A percentile compares a stretch with the other conserved stretches of the same genome.
phyloP scores from a whole-genome alignment of 306 rosid genomes.

The Vigna angularis region DNA sequence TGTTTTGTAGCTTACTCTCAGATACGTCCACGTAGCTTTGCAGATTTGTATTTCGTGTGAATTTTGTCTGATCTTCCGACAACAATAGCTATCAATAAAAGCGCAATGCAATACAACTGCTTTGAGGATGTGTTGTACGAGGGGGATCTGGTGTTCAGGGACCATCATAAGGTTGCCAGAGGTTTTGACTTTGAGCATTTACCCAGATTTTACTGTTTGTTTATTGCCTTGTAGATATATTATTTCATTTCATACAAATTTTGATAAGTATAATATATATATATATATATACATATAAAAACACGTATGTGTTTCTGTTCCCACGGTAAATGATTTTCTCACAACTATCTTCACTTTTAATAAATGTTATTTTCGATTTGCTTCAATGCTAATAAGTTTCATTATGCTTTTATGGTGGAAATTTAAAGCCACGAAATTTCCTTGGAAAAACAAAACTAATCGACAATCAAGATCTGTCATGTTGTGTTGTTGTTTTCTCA shows the following conservation, averaged over 20 bases:
- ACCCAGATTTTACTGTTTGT: slow-evolving; percentile 24
- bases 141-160: slow-evolving; percentile 35
- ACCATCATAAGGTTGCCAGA: slow-evolving; percentile 37
- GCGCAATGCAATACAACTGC: slow-evolving; percentile 36
- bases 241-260: slow-evolving; percentile 21
- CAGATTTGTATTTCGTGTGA: slow-evolving; percentile 38
- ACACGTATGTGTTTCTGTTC: slow-evolving; percentile 24
- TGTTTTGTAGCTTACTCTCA: slow-evolving; percentile 48
- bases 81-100: slow-evolving; percentile 35
- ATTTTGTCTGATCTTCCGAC: slow-evolving; percentile 36
- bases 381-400: not conserved
- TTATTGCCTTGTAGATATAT: slow-evolving; percentile 41
- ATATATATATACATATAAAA: not conserved
- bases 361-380: slow-evolving; percentile 13
- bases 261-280: not conserved
- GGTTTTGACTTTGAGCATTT: slow-evolving; percentile 41
- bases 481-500: not conserved
- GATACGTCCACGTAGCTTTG: slow-evolving; percentile 28
- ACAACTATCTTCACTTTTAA: not conserved
- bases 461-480: not conserved
- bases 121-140: slow-evolving; percentile 44
- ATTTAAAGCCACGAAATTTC: not conserved
- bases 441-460: not conserved
- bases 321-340: not conserved
- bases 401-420: not conserved